Percentiles rank a stretch among this genome's conserved stretches.
Evolutionary conservation across 805 yeast genomes (phyloP).

Genomic region (Candida nanaspora): DNA sequence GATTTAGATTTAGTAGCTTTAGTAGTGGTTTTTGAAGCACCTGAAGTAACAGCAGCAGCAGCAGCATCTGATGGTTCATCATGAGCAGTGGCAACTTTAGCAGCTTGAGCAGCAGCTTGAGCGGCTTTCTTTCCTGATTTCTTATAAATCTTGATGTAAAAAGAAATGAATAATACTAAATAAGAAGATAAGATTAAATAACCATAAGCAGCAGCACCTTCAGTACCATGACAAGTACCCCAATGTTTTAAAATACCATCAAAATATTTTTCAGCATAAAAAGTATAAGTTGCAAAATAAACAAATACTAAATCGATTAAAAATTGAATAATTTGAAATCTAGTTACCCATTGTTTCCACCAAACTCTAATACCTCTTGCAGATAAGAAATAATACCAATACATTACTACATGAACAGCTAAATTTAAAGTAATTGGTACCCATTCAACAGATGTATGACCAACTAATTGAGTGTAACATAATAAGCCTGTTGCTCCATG

Average conservation of each 20-base stretch:
- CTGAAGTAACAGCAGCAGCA: conserved; percentile 10
- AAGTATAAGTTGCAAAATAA: conserved; percentile 90
- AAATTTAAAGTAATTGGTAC: conserved; percentile 86
- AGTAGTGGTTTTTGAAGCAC: conserved; percentile 10
- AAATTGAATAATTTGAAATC: conserved; percentile 92
- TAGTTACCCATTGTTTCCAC: conserved; percentile 99
- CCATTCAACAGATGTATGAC: conserved; percentile 90
- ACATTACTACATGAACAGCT: conserved; percentile 93
- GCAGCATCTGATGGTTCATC: conserved; percentile 8
- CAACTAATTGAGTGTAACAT: conserved; percentile 89
- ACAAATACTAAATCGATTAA: conserved; percentile 84
- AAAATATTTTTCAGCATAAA: conserved; percentile 68
- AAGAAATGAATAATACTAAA: conserved; percentile 82
- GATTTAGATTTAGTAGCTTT: conserved; percentile 18
- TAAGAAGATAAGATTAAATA: conserved; percentile 83
- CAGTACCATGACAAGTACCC: conserved; percentile 89
- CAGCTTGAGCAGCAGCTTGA: conserved; percentile 7
- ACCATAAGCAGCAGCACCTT: conserved; percentile 89
- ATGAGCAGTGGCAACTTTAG: conserved; percentile 8
- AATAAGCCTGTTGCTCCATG: conserved; percentile 97
- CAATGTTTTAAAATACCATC: conserved; percentile 56
- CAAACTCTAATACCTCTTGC: conserved; percentile 92
- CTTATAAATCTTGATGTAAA: conserved; percentile 83
- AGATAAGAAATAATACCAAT: conserved; percentile 91
- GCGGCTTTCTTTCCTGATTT: conserved; percentile 29